phyloP scores from a whole-genome alignment of 768 basidiomycete species.

The Tulasnella sp. region DNA sequence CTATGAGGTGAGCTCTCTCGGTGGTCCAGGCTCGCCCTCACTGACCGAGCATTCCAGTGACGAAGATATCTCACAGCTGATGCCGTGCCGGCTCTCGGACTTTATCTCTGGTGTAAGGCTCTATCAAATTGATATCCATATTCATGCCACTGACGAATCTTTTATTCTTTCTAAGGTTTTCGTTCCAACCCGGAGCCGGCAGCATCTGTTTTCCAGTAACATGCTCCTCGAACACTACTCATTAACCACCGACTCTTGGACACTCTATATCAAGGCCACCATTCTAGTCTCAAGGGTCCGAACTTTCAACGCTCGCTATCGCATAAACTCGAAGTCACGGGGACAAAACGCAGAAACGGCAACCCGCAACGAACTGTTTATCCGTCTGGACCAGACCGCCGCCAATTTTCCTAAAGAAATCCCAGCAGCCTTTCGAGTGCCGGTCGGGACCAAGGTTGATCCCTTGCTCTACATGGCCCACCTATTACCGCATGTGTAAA shows the following conservation, averaged over 20 bases:
- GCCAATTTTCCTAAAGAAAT: constrained; percentile 14
- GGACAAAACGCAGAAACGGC: constrained; percentile 41
- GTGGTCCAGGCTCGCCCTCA: background rate
- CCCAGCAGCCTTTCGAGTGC: constrained; percentile 22
- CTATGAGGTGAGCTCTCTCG: background rate
- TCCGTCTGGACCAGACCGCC: constrained; percentile 9
- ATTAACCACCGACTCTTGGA: constrained; percentile 69
- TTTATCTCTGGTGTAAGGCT: constrained; percentile 11
- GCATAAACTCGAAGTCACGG: background rate
- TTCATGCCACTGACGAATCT: background rate
- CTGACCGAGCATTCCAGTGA: constrained; percentile 19
- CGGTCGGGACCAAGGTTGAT: constrained; percentile 20
- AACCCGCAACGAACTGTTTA: constrained; percentile 16
- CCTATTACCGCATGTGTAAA: constrained; percentile 23
- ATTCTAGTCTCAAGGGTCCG: constrained; percentile 58
- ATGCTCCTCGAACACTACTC: constrained; percentile 63
- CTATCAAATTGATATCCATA: background rate
- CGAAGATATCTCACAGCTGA: constrained; percentile 25
- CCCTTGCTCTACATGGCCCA: constrained; percentile 24
- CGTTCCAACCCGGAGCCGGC: constrained; percentile 45
- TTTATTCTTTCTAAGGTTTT: background rate
- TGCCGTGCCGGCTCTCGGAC: constrained; percentile 23
- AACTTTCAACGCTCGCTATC: constrained; percentile 25
- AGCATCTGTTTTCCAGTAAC: constrained; percentile 67
- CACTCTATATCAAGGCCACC: constrained; percentile 68